These are phyloP conservation scores for Pleochaeta shiraiana DNA, from an alignment of 2,329 filamentous ascomycete species.

Conservation along the genomic window DNA sequence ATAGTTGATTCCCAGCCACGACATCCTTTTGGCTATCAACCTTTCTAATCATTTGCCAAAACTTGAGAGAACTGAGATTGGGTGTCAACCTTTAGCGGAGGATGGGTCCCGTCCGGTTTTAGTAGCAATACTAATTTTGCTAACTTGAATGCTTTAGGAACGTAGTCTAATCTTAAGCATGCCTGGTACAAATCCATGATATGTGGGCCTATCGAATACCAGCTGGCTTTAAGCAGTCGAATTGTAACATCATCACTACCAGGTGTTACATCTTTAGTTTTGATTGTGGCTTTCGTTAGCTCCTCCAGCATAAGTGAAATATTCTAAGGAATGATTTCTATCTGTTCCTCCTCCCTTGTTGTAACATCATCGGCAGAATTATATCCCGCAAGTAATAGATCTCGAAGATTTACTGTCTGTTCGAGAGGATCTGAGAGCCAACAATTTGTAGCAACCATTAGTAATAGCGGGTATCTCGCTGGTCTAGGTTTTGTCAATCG, in stretches of 20 bases:
- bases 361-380: background rate
- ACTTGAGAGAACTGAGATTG: background rate
- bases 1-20: background rate
- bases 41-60: background rate
- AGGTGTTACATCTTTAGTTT: background rate
- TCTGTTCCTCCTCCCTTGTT: background rate
- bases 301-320: background rate
- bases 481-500: background rate
- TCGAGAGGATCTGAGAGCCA: background rate
- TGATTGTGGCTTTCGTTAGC: background rate
- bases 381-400: background rate
- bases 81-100: background rate
- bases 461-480: background rate
- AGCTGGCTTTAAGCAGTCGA: background rate
- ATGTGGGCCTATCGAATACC: background rate
- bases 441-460: background rate
- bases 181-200: background rate
- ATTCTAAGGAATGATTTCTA: background rate
- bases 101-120: background rate
- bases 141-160: background rate
- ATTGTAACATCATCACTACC: background rate
- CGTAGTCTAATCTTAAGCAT: background rate
- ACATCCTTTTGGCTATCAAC: background rate
- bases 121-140: background rate
- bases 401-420: background rate